These are phyloP conservation scores for Trichophyton equinum DNA, from an alignment of 2,329 filamentous ascomycete genomes.

Conservation along the genomic window DNA sequence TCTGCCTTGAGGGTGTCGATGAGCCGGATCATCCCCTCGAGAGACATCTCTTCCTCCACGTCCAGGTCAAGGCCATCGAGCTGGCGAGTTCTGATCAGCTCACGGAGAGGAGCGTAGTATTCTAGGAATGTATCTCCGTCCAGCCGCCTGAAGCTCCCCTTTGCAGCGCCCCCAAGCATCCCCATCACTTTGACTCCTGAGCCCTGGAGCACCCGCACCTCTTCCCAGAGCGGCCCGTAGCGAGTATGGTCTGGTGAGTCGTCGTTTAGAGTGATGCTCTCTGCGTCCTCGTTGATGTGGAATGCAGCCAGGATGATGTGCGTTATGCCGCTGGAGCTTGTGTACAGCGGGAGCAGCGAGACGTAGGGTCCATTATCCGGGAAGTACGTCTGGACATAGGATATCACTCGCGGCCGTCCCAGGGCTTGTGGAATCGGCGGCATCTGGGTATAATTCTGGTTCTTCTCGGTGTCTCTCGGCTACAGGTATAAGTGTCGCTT, in stretches of 20 bases:
- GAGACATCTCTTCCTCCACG: constrained; percentile 63
- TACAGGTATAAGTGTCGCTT: too few relatives aligned
- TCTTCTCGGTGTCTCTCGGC: neutral
- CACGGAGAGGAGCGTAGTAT: constrained; percentile 57
- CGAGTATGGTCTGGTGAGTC: constrained; percentile 54
- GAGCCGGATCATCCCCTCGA: constrained; percentile 52
- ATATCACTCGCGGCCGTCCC: constrained; percentile 28
- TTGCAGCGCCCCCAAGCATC: constrained; percentile 78
- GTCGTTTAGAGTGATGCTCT: constrained; percentile 66
- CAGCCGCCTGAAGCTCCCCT: constrained; percentile 55
- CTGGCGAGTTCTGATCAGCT: constrained; percentile 48
- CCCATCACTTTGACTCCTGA: constrained; percentile 67
- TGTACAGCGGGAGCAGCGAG: constrained; percentile 50
- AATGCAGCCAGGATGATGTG: constrained; percentile 81
- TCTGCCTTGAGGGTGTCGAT: constrained; percentile 52
- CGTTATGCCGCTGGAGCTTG: constrained; percentile 51
- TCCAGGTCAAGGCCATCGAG: constrained; percentile 66
- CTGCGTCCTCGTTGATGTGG: constrained; percentile 60
- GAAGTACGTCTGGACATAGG: constrained; percentile 55
- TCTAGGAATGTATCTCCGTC: constrained; percentile 55
- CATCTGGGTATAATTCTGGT: constrained; percentile 18
- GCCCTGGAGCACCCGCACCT: constrained; percentile 58
- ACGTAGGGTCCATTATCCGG: constrained; percentile 42
- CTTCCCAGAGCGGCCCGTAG: constrained; percentile 64
- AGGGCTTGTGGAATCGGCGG: constrained; percentile 24